Base-by-base conservation (phyloP, 2,329 filamentous ascomycete species). In the Colletotrichum zoysiae region DNA sequence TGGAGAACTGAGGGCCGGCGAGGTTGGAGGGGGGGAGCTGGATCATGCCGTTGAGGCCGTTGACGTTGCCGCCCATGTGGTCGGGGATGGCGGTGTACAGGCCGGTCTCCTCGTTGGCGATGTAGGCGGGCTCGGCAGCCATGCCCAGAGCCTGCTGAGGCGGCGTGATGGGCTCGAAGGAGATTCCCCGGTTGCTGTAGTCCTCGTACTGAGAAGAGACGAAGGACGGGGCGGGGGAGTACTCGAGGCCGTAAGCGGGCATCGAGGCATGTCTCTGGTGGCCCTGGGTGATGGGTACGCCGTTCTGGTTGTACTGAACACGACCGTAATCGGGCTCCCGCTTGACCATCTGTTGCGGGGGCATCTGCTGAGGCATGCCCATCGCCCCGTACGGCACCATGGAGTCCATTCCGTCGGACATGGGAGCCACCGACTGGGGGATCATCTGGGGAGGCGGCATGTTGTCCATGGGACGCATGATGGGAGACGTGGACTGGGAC, bases 151-250 rank as follows among this genome's bases (percentile, higher is more conserved):
- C 90, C 82, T 98, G 94, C 81, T 98, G 96, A 20, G 96, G 96
- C 70, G 96, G 96, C 0, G 96, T 99, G 76, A 99, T 91, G 64
- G 96, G 96, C 86, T 99, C 96, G 80, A 95, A 99, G 3, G 95
- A 98, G 78, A 98, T 91, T 63, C 95, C 96, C 70, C 96, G 93
- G 80, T 95, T 95, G 89, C 94, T 97, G 86, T 98, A 99, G 81
- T 98, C 95, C 80, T 98, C 96, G 78, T 95, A 97, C 78, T 98
- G 95, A 1, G 96, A 98, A n/a, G 96, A 98, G 64, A 97, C 95
- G 79, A 98, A 98, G 1, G 96, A 98, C 2, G 96, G 96, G 0
- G 96, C 96, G 65, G 96, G 96, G 20, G 96, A 99, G 86, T 98
- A 99, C 83, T 99, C 96, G 81, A 98, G 92, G 59, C 85, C 89